Evolutionary conservation across 345 rosid genomes (phyloP), one percentile per base, ranked within the genome.

Genomic region (Laguncularia racemosa): DNA sequence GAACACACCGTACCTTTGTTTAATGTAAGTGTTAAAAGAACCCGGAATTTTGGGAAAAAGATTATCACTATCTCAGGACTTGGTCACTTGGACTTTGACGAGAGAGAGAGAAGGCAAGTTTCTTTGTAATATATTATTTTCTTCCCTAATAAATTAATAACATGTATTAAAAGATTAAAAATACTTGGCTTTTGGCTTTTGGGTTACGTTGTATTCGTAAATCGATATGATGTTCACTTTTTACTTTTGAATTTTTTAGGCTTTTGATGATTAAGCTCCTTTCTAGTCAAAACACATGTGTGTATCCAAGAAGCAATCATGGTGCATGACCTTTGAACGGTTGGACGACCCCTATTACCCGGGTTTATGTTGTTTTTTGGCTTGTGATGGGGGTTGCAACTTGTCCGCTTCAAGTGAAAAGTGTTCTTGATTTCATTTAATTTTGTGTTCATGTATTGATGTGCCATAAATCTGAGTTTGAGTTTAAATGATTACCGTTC

Each of bases 11-110:
- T 13, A 12, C 65, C 23, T 28, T 23, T 20, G n/a, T 54, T 43
- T 17, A 33, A 45, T 62, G 19, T 9, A 20, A 13, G 18, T 49
- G 6, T 43, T 2, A 48, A 63, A 55, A 55, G 40, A 58, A 60
- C 59, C 85, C 92, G 68, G 84, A 71, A 79, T 88, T 81, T 61
- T 76, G 80, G 95, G 83, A 59, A 63, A 78, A 84, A 71, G 68
- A 71, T 16, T 56, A 57, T 64, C 63, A 67, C 67, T 68, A 65
- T 58, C 60, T 50, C 14, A 19, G 2, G 23, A 21, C 21, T 14
- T 50, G 47, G 57, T 33, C 40, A 65, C 76, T 73, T 73, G 80
- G 92, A 79, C 87, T 79, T 82, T 84, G 88, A 86, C 82, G 63
- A 71, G 65, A 64, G 57, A 61, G 6, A 21, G 51, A 62, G 52